Evolutionary conservation across 345 rosid genomes (phyloP).

Genomic region (Isatis tinctoria): DNA sequence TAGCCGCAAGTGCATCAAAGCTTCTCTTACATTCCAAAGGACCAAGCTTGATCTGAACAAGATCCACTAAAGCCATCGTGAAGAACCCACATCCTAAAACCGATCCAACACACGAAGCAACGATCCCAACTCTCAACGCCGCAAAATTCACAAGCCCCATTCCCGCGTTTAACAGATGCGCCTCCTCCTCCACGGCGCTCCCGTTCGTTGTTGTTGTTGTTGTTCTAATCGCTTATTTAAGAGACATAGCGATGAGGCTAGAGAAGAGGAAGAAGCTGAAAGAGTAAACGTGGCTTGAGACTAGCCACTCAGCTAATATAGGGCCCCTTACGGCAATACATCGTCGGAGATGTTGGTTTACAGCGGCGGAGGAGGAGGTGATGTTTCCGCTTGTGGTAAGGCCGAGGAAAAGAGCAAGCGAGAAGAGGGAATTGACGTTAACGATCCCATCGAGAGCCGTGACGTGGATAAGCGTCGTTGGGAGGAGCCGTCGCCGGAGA

Average conservation of each 20-base stretch:
- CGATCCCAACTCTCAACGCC: conserved; percentile 46
- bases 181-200: background rate
- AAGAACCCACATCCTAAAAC: no score
- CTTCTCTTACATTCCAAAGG: no score
- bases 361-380: no score
- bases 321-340: conserved; percentile 34
- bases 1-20: no score
- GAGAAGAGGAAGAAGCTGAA: conserved; percentile 82
- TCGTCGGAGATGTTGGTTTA: no score
- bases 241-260: conserved; percentile 68
- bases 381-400: no score
- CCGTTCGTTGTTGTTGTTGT: conserved; percentile 1
- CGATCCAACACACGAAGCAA: no score
- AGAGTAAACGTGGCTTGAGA: conserved; percentile 76
- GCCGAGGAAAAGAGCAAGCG: conserved; percentile 78
- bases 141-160: conserved; percentile 46
- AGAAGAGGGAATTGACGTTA: conserved; percentile 78
- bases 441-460: conserved; percentile 86
- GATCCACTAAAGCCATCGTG: no score
- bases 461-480: conserved; percentile 50
- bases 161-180: conserved; percentile 13
- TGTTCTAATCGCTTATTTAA: conserved; percentile 61
- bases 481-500: conserved; percentile 17
- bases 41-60: no score
- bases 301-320: conserved; percentile 43